Conservation (phyloP, 2,329 filamentous ascomycete genomes). For the Colletotrichum sp. region DNA sequence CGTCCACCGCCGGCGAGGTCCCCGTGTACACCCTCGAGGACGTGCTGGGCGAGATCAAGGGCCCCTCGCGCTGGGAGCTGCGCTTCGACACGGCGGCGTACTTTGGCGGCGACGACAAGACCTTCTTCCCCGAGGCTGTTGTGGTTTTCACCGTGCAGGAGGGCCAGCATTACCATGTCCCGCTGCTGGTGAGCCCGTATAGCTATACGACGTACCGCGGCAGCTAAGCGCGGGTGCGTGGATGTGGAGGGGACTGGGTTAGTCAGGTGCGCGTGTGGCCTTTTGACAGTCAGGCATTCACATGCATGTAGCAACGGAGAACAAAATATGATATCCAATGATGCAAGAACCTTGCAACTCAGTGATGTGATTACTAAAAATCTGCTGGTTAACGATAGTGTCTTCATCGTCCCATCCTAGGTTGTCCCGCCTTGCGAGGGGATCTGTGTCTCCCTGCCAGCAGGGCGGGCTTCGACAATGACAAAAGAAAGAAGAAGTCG, state of each 20-base stretch:
- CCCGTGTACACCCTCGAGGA: slow-evolving; percentile 64
- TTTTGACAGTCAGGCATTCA: not conserved
- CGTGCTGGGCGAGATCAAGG: slow-evolving; percentile 50
- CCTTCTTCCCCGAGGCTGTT: slow-evolving; percentile 66
- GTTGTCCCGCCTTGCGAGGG: not conserved
- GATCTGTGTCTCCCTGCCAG: not conserved
- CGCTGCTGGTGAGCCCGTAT: slow-evolving; percentile 77
- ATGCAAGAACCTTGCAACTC: not conserved
- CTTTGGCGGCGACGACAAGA: slow-evolving; percentile 68
- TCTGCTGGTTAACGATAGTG: slow-evolving; percentile 19
- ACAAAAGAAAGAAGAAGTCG: not conserved
- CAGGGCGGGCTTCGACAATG: not conserved
- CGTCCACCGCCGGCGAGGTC: slow-evolving; percentile 57
- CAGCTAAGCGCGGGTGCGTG: slow-evolving; percentile 52
- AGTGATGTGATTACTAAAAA: not conserved
- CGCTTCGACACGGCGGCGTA: slow-evolving; percentile 76
- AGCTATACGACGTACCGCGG: slow-evolving; percentile 85
- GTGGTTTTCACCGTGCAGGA: slow-evolving; percentile 58
- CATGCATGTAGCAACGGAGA: not conserved
- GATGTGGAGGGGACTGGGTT: not conserved
- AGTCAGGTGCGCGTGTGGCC: not conserved
- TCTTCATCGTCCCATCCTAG: not conserved
- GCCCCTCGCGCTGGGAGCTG: slow-evolving; percentile 68
- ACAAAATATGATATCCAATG: not conserved
- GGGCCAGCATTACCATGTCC: slow-evolving; percentile 79